Base-by-base conservation (phyloP, 2,329 filamentous ascomycete species). In the Coleophoma crateriformis region DNA sequence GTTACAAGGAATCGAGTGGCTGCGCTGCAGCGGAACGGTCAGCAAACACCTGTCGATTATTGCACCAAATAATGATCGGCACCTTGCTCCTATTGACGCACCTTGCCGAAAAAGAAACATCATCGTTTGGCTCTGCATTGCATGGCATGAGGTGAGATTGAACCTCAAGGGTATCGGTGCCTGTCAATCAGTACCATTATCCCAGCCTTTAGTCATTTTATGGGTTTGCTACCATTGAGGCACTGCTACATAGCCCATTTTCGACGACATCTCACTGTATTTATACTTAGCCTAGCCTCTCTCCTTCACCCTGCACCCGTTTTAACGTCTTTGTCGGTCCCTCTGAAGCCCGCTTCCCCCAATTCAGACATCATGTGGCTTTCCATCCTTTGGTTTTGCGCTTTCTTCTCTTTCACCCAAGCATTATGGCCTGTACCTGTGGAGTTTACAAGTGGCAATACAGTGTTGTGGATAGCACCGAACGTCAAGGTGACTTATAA, bases 401-500 rank as follows among this genome's bases (percentile, higher is more conserved):
- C 53, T 44, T 48, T 62, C 19, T 35, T 53, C 11, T 51, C 33
- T 42, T 54, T 46, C 40, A 58, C 53, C n/a, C 33, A 53, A 17
- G 79, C 80, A 13, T 63, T 84, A 52, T 84, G 81, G 81, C 81
- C 81, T 12, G 68, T 73, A 19, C 81, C 81, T 2, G 67, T 69
- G 48, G 70, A 68, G 37, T 69, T 77, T 48, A 73, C 70, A 41
- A 77, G 73, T 14, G 81, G 81, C 50, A 72, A 72, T 56, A 70
- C 70, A 10, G 69, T 72, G 33, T 65, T 84, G 53, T 80, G 76
- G 66, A 77, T 84, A 59, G 68, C 72, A 53, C 66, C 74, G 52
- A 68, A 69, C 55, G 63, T 84, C 50, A 60, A 69, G 13, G 69
- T 84, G 51, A 80, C 76, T 37, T 84, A 83, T 63, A 83, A 84